Evolutionary conservation across 441 rosid genomes (phyloP).

Genomic region (Gossypium lobatum): DNA sequence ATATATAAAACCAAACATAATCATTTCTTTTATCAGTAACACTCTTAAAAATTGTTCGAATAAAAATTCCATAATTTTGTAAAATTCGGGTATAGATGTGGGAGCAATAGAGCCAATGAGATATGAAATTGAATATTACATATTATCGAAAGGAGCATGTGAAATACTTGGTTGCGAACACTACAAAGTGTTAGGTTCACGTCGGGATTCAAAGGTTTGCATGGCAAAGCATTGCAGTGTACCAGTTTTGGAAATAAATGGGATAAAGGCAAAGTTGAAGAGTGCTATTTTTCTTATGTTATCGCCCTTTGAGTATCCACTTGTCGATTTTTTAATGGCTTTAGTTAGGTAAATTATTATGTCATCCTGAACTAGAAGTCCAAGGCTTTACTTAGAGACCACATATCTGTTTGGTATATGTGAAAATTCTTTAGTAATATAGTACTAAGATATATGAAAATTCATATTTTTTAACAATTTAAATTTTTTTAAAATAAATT

Average conservation of each 20-base stretch:
- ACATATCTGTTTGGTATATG: too few species aligned
- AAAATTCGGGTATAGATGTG: too few species aligned
- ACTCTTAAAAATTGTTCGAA: neutral
- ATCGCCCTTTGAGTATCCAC: neutral
- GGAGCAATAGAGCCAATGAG: too few species aligned
- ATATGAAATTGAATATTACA: too few species aligned
- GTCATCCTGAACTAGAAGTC: too few species aligned
- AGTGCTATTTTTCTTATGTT: constrained; percentile 17
- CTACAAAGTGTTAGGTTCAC: constrained; percentile 52
- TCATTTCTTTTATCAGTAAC: neutral
- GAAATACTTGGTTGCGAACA: constrained; percentile 26
- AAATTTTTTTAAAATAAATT: too few species aligned
- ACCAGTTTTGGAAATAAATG: constrained; percentile 35
- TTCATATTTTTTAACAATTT: too few species aligned
- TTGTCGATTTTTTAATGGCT: constrained; percentile 19
- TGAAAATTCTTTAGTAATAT: too few species aligned
- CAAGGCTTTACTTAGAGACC: too few species aligned
- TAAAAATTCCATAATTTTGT: neutral
- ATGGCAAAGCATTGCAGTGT: constrained; percentile 31
- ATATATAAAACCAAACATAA: neutral
- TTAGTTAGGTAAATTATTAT: constrained; percentile 21
- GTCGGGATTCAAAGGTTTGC: constrained; percentile 43
- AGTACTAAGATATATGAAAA: too few species aligned
- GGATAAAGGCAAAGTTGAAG: constrained; percentile 28
- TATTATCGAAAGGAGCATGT: constrained; percentile 23